phyloP scores from a whole-genome alignment of 208 protist genomes.

The Trypanosoma vivax region DNA sequence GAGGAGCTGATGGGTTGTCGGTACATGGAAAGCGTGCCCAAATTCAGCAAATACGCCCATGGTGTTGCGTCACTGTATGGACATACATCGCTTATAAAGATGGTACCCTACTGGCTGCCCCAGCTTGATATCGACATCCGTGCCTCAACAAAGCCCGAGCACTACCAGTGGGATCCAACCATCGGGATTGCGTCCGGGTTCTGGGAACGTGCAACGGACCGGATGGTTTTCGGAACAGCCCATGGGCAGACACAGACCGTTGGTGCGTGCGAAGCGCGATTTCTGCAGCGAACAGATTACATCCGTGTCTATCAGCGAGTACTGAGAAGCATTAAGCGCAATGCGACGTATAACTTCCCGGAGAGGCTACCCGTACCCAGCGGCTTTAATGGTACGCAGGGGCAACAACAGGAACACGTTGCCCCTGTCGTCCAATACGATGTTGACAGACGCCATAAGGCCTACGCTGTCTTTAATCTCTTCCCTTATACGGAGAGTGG shows the following conservation, averaged over 20 bases:
- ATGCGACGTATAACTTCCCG: constrained; percentile 3
- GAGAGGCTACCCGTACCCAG: neutral
- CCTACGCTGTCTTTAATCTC: constrained; percentile 76
- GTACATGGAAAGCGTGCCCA: constrained; percentile 85
- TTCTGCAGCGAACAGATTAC: constrained; percentile 76
- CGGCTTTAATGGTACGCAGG: neutral
- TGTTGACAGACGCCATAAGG: constrained; percentile 59
- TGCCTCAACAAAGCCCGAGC: constrained; percentile 80
- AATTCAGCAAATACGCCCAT: constrained; percentile 89
- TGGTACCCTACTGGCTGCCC: constrained; percentile 89
- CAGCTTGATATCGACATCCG: constrained; percentile 86
- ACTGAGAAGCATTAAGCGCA: constrained; percentile 22
- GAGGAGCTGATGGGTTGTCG: constrained; percentile 86
- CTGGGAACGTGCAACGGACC: constrained; percentile 71
- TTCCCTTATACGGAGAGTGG: constrained; percentile 77
- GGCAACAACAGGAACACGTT: neutral
- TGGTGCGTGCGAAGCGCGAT: constrained; percentile 74
- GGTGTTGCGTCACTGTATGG: constrained; percentile 85
- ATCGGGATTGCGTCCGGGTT: constrained; percentile 68
- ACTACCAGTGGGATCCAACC: constrained; percentile 76
- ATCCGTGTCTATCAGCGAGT: constrained; percentile 61
- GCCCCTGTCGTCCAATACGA: constrained; percentile 69
- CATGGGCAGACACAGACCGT: constrained; percentile 76
- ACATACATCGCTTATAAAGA: constrained; percentile 78
- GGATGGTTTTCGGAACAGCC: constrained; percentile 67